These are phyloP conservation scores for Hypoxylon sp. DNA, from an alignment of 2,329 filamentous ascomycete genomes.

Conservation along the genomic window DNA sequence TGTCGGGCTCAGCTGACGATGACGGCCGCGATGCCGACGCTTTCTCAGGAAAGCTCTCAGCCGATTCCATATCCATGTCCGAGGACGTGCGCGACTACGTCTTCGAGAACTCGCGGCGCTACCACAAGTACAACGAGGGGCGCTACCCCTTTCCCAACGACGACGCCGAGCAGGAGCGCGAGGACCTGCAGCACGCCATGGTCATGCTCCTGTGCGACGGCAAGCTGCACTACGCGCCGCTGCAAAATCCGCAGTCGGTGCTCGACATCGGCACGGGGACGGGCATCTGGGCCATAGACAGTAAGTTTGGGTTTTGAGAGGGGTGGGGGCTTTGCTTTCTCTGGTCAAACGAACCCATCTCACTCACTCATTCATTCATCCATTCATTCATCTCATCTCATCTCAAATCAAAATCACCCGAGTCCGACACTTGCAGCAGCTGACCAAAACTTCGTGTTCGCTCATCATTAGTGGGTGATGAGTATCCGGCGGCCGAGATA, in stretches of 20 bases:
- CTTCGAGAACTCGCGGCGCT: constrained; percentile 56
- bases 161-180: constrained; percentile 54
- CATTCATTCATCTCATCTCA: too few species aligned
- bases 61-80: constrained; percentile 45
- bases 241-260: constrained; percentile 31
- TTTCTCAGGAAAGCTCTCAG: constrained; percentile 29
- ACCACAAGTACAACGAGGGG: constrained; percentile 53
- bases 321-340: too few species aligned
- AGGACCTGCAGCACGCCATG: constrained; percentile 45
- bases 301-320: constrained; percentile 35
- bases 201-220: constrained; percentile 44
- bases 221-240: constrained; percentile 37
- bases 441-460: too few species aligned
- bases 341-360: too few species aligned
- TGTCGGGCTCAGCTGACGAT: constrained; percentile 32
- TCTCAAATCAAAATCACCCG: too few species aligned
- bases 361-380: too few species aligned
- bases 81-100: constrained; percentile 51
- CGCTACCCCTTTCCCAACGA: constrained; percentile 53
- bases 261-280: constrained; percentile 50
- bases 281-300: constrained; percentile 45
- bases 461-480: constrained; percentile 46
- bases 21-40: constrained; percentile 27
- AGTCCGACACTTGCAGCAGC: too few species aligned
- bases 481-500: constrained; percentile 51